Evolutionary conservation across 2,329 filamentous ascomycete species (phyloP).

Genomic region (Sarocladium kiliense): DNA sequence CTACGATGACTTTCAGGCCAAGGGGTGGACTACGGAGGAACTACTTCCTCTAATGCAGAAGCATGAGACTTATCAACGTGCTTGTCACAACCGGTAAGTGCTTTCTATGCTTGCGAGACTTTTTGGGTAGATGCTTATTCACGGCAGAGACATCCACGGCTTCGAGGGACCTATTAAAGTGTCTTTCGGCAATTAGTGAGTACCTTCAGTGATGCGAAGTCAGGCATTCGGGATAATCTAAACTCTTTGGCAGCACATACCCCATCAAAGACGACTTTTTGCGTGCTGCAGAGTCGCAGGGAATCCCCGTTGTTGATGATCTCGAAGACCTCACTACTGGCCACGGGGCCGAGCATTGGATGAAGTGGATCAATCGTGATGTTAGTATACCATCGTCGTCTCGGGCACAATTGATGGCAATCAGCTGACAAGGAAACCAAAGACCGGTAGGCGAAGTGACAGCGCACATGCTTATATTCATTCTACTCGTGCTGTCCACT

Average conservation of each 20-base stretch:
- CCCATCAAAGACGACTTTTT: constrained; percentile 80
- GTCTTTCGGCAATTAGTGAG: constrained; percentile 76
- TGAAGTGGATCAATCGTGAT: constrained; percentile 78
- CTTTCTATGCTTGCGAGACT: no score
- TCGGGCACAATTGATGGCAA: no score
- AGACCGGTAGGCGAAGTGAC: constrained; percentile 66
- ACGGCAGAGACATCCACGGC: constrained; percentile 65
- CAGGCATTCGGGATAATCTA: no score
- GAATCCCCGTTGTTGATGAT: constrained; percentile 69
- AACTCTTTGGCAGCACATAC: no score
- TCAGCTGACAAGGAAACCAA: no score
- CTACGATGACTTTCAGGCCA: constrained; percentile 74
- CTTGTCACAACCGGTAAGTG: constrained; percentile 58
- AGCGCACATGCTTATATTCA: constrained; percentile 76
- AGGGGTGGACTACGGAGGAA: constrained; percentile 75
- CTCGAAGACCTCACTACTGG: constrained; percentile 65
- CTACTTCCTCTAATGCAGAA: constrained; percentile 74
- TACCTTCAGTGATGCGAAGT: no score
- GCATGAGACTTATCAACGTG: constrained; percentile 71
- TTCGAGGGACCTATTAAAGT: constrained; percentile 79
- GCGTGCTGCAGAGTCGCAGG: constrained; percentile 65
- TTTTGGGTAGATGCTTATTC: no score
- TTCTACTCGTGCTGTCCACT: constrained; percentile 63
- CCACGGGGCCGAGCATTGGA: constrained; percentile 74
- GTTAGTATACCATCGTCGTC: no score